Evolutionary conservation across 2,329 filamentous ascomycete species (phyloP).

Genomic region (Trichothecium sympodiale): DNA sequence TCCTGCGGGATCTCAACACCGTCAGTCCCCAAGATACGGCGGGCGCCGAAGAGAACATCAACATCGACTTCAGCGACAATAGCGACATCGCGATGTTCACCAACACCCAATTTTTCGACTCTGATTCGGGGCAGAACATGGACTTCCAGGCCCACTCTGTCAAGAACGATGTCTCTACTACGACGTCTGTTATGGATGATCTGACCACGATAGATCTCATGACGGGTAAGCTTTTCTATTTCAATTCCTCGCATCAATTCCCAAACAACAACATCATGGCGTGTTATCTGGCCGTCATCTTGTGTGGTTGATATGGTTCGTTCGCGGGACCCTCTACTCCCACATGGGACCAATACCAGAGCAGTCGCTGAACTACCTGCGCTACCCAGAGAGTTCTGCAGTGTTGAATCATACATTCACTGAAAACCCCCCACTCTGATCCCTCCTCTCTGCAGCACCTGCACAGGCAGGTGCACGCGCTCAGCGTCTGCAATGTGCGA

Average conservation of each 20-base stretch:
- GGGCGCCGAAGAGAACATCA: conserved; percentile 45
- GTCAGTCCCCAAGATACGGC: conserved; percentile 47
- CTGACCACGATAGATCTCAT: conserved; percentile 39
- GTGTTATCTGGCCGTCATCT: too few relatives aligned
- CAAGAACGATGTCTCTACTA: conserved; percentile 28
- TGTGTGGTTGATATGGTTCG: too few relatives aligned
- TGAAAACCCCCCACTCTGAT: too few relatives aligned
- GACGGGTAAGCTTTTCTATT: conserved; percentile 28
- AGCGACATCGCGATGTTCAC: conserved; percentile 70
- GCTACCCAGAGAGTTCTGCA: too few relatives aligned
- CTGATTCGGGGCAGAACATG: conserved; percentile 53
- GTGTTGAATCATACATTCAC: too few relatives aligned
- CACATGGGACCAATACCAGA: too few relatives aligned
- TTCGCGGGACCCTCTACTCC: too few relatives aligned
- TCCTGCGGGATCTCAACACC: conserved; percentile 76
- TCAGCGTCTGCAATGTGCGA: too few relatives aligned
- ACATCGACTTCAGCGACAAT: conserved; percentile 34
- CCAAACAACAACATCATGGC: too few relatives aligned
- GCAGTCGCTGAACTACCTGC: too few relatives aligned
- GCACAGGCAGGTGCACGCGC: too few relatives aligned
- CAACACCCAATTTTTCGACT: conserved; percentile 74
- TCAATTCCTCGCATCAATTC: too few relatives aligned
- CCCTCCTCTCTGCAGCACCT: neutral
- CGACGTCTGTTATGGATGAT: conserved; percentile 30
- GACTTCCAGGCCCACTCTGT: conserved; percentile 40